Percentiles rank a stretch among this genome's conserved stretches.
These are phyloP conservation scores for Dentipellis sp. DNA, from an alignment of 768 basidiomycete genomes.

Conservation along the genomic window DNA sequence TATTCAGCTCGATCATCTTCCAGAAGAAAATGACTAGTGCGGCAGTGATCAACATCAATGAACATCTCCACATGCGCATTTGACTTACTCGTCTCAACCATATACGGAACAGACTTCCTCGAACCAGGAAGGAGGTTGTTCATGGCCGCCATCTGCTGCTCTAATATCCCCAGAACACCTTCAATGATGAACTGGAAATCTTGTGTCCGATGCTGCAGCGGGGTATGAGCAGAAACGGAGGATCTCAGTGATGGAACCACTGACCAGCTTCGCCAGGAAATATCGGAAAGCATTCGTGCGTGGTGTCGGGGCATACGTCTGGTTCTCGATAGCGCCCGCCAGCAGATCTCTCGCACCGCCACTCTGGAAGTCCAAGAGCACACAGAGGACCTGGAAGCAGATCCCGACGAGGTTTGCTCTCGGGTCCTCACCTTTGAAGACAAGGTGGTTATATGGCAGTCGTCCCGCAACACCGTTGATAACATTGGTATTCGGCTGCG, in stretches of 20 bases:
- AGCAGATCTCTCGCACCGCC: conserved; percentile 54
- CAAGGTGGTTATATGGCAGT: conserved; percentile 83
- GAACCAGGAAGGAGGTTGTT: conserved; percentile 80
- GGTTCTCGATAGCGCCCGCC: conserved; percentile 32
- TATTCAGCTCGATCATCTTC: conserved; percentile 91
- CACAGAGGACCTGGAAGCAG: conserved; percentile 71
- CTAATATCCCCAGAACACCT: conserved; percentile 58
- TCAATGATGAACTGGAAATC: conserved; percentile 82
- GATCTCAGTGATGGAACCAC: conserved; percentile 17
- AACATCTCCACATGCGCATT: neutral
- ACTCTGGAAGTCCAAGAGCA: conserved; percentile 74
- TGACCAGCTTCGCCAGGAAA: conserved; percentile 82
- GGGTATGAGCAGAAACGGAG: neutral
- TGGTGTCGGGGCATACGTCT: conserved; percentile 40
- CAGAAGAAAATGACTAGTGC: conserved; percentile 68
- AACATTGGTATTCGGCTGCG: conserved; percentile 36
- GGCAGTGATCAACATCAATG: neutral
- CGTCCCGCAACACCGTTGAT: conserved; percentile 68
- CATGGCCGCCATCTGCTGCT: conserved; percentile 66
- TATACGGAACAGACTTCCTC: conserved; percentile 72
- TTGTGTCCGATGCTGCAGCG: conserved; percentile 68
- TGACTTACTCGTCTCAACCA: conserved; percentile 68
- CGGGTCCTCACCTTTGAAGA: conserved; percentile 83
- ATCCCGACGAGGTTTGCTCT: conserved; percentile 62
- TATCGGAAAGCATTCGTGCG: conserved; percentile 86